Evolutionary conservation across 2,329 filamentous ascomycete species (phyloP).

Genomic region (Aaosphaeria pasadenensis): DNA sequence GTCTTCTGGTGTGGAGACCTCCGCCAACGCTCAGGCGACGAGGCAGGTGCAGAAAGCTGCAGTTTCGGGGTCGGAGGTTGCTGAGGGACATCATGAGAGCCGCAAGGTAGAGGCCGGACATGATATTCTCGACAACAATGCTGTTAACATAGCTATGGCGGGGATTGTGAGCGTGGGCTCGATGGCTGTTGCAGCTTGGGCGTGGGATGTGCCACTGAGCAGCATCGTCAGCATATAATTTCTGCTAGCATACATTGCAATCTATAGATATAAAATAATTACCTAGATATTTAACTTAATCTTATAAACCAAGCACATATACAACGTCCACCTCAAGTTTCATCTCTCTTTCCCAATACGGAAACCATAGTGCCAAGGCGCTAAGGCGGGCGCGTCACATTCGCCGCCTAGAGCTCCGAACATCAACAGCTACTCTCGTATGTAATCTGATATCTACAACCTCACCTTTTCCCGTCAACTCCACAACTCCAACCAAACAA

Average conservation of each 20-base stretch:
- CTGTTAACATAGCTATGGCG: slow-evolving; percentile 92
- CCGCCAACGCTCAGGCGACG: slow-evolving; percentile 13
- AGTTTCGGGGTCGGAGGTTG: slow-evolving; percentile 18
- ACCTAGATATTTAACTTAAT: too few relatives aligned
- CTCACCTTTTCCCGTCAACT: not conserved
- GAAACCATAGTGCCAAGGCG: slow-evolving; percentile 20
- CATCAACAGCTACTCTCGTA: slow-evolving; percentile 8
- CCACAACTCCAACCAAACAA: too few relatives aligned
- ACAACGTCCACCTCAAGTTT: too few relatives aligned
- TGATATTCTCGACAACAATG: slow-evolving; percentile 89
- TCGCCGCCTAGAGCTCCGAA: slow-evolving; percentile 26
- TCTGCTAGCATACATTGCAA: too few relatives aligned
- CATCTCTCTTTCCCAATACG: not conserved
- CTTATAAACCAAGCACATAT: too few relatives aligned
- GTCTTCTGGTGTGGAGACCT: slow-evolving; percentile 14
- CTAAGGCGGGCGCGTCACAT: slow-evolving; percentile 30
- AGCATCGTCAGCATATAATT: too few relatives aligned
- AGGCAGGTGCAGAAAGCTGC: slow-evolving; percentile 31
- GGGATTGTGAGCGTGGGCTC: slow-evolving; percentile 73
- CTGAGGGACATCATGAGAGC: slow-evolving; percentile 41
- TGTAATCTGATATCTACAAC: not conserved
- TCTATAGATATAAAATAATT: too few relatives aligned
- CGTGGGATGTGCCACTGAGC: slow-evolving; percentile 30
- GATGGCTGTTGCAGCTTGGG: slow-evolving; percentile 53
- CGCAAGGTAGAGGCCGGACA: slow-evolving; percentile 60